Conservation (phyloP, 225 moss, liverwort and hornwort species). For the Thuidium tamariscinum region DNA sequence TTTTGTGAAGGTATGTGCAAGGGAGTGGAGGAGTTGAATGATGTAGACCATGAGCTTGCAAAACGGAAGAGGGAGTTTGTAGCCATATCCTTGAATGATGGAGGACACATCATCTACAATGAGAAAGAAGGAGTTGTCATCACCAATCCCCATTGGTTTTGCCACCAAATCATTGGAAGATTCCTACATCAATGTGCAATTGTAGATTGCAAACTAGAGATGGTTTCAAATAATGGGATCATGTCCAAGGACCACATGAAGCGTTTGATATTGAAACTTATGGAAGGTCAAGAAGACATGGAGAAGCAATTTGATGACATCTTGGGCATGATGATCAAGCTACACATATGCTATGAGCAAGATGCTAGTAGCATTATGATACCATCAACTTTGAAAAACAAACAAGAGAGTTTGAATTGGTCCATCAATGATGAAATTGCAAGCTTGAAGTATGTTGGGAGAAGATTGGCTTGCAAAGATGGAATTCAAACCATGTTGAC, state of each 20-base stretch:
- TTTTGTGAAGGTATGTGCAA: neutral
- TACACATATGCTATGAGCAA: neutral
- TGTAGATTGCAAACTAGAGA: neutral
- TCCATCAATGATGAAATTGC: rapidly evolving
- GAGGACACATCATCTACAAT: neutral
- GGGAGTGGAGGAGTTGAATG: neutral
- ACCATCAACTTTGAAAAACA: neutral
- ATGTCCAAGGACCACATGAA: neutral
- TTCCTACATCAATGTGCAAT: neutral
- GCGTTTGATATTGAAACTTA: neutral
- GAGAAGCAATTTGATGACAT: neutral
- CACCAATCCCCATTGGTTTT: conserved; percentile 5
- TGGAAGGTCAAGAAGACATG: neutral
- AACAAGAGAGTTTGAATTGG: neutral
- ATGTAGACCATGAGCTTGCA: neutral
- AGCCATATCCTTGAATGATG: neutral
- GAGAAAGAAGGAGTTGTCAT: neutral
- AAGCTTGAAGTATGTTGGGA: neutral
- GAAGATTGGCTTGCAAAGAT: neutral
- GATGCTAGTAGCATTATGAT: neutral
- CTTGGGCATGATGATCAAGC: neutral
- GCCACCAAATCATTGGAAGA: neutral
- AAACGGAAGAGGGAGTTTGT: neutral
- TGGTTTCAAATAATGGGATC: neutral
- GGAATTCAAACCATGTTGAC: neutral